Conservation (phyloP, 1,284 basidiomycete species). For the Erythrobasidium hasegawianum region DNA sequence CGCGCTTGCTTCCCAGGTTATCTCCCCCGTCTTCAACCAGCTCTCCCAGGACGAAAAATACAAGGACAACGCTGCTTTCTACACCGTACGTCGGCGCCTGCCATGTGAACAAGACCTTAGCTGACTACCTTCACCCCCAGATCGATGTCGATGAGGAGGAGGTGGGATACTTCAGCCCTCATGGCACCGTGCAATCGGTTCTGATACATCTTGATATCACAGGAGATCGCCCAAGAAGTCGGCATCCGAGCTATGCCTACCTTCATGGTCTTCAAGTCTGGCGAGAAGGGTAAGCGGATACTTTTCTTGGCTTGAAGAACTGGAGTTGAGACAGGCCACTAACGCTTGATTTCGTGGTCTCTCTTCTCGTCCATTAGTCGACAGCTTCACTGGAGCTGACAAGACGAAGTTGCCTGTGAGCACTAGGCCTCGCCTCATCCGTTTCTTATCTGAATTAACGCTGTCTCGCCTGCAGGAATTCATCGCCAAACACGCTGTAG, state of each 20-base stretch:
- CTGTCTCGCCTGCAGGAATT: conserved; percentile 16
- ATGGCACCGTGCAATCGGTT: not conserved
- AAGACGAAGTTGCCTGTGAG: conserved; percentile 31
- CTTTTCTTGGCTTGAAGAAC: too few relatives aligned
- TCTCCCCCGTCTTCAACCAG: conserved; percentile 35
- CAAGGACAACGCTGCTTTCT: conserved; percentile 29
- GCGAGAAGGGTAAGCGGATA: conserved; percentile 43
- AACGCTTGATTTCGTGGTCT: not conserved
- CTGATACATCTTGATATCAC: not conserved
- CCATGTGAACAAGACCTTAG: not conserved
- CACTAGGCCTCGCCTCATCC: not conserved
- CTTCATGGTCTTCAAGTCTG: conserved; percentile 68
- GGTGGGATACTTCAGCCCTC: conserved; percentile 1
- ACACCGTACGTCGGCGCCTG: conserved; percentile 6
- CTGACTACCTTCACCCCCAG: not conserved
- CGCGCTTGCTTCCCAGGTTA: conserved; percentile 8
- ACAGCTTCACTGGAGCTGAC: conserved; percentile 31
- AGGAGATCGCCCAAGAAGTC: conserved; percentile 59
- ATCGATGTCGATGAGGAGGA: conserved; percentile 34
- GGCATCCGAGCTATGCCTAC: conserved; percentile 77
- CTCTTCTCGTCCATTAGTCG: not conserved
- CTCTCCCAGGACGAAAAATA: conserved; percentile 26
- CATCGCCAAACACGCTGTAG: conserved; percentile 26
- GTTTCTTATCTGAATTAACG: too few relatives aligned
- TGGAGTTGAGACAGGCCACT: not conserved